phyloP scores from a whole-genome alignment of 2,329 filamentous ascomycete species.

The Zymoseptoria passerinii region DNA sequence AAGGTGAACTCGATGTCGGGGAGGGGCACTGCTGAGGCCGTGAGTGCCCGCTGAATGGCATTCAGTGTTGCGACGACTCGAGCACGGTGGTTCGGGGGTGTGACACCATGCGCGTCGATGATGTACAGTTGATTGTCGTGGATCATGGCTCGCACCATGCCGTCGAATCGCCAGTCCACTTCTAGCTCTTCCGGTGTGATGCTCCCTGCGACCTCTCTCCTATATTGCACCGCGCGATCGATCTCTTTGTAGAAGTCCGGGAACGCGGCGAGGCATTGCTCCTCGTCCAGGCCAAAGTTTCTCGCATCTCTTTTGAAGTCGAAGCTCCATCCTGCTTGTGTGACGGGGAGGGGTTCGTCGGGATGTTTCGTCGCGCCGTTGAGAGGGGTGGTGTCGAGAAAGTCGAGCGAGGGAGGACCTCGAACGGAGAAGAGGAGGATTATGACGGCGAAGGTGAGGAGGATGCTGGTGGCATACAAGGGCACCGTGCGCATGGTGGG shows the following conservation, averaged over 20 bases:
- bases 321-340: slow-evolving; percentile 10
- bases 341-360: background rate
- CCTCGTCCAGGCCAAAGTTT: slow-evolving; percentile 22
- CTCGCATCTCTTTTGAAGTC: slow-evolving; percentile 15
- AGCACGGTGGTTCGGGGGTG: slow-evolving; percentile 18
- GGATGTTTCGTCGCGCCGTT: background rate
- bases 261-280: slow-evolving; percentile 25
- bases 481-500: background rate
- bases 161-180: slow-evolving; percentile 18
- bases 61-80: slow-evolving; percentile 34
- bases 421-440: background rate
- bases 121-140: slow-evolving; percentile 26
- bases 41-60: slow-evolving; percentile 40
- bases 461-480: background rate
- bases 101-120: slow-evolving; percentile 18
- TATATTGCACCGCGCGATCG: slow-evolving; percentile 21
- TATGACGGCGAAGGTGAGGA: background rate
- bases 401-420: background rate
- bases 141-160: slow-evolving; percentile 21
- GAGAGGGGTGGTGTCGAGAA: background rate
- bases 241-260: slow-evolving; percentile 26
- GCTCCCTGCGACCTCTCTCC: slow-evolving; percentile 12
- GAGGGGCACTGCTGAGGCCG: slow-evolving; percentile 30
- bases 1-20: slow-evolving; percentile 41
- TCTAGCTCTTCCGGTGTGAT: slow-evolving; percentile 20